phyloP scores from a whole-genome alignment of 2,329 filamentous ascomycete species.

The Clonostachys rosea region DNA sequence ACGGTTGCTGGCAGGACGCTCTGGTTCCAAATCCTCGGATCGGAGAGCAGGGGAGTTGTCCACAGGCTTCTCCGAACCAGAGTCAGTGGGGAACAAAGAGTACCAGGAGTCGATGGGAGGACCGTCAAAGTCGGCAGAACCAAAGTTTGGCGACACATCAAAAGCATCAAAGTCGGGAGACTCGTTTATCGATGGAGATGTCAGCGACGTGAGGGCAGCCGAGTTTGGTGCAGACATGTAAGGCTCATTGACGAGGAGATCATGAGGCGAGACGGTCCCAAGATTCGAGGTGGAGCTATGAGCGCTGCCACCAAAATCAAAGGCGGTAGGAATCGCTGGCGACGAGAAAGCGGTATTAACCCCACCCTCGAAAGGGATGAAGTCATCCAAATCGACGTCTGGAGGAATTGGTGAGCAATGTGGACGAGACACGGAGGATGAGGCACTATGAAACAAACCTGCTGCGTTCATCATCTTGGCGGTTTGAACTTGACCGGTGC shows the following conservation, averaged over 20 bases:
- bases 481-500: constrained; percentile 43
- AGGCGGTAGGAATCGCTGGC: constrained; percentile 42
- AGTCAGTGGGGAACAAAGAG: constrained; percentile 63
- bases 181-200: constrained; percentile 75
- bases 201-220: constrained; percentile 75
- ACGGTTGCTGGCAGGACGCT: constrained; percentile 28
- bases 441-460: constrained; percentile 17
- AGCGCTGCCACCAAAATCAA: constrained; percentile 43
- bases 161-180: constrained; percentile 73
- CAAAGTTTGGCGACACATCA: constrained; percentile 76
- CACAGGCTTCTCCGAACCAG: constrained; percentile 12
- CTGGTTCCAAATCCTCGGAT: constrained; percentile 44
- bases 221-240: constrained; percentile 78
- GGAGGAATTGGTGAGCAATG: background rate
- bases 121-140: constrained; percentile 48
- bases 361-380: constrained; percentile 50
- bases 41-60: constrained; percentile 36
- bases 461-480: constrained; percentile 39
- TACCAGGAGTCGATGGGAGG: constrained; percentile 57
- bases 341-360: constrained; percentile 48
- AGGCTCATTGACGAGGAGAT: constrained; percentile 66
- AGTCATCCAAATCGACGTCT: constrained; percentile 54
- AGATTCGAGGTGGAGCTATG: constrained; percentile 48
- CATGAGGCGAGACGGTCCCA: constrained; percentile 79
- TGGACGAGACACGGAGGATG: background rate